phyloP scores from a whole-genome alignment of 1,139 yeast genomes.

The Yamadazyma songkhlaensis region DNA sequence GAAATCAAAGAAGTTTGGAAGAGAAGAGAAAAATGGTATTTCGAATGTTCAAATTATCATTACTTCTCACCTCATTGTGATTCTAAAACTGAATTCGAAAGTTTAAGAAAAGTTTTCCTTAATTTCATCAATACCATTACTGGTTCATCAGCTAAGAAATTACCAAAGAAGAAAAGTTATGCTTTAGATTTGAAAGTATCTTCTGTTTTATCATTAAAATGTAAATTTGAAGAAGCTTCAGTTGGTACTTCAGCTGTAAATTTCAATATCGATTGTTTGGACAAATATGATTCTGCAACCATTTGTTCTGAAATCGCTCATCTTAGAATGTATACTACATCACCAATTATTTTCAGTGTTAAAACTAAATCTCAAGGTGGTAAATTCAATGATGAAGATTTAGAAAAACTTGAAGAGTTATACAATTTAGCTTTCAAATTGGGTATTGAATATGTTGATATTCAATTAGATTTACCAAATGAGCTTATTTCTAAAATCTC shows the following conservation, averaged over 20 bases:
- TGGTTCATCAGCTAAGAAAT: conserved; percentile 43
- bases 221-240: conserved; percentile 31
- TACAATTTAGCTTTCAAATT: conserved; percentile 64
- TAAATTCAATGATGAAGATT: conserved; percentile 41
- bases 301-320: conserved; percentile 75
- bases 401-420: conserved; percentile 47
- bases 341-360: conserved; percentile 81
- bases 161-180: conserved; percentile 60
- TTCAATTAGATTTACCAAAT: conserved; percentile 46
- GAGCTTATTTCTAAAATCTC: conserved; percentile 28
- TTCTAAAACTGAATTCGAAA: conserved; percentile 51
- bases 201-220: conserved; percentile 41
- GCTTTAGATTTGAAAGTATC: conserved; percentile 68
- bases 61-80: conserved; percentile 77
- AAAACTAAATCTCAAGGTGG: conserved; percentile 86
- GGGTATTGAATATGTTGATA: conserved; percentile 56
- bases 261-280: conserved; percentile 71
- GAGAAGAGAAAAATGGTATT: conserved; percentile 77
- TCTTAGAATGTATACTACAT: conserved; percentile 55
- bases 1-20: conserved; percentile 84
- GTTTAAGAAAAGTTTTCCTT: conserved; percentile 58
- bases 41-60: conserved; percentile 73
- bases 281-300: conserved; percentile 46
- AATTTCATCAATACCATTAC: conserved; percentile 60
- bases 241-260: conserved; percentile 82